Evolutionary conservation across 345 rosid species (phyloP).

Genomic region (Rubroshorea leprosula): DNA sequence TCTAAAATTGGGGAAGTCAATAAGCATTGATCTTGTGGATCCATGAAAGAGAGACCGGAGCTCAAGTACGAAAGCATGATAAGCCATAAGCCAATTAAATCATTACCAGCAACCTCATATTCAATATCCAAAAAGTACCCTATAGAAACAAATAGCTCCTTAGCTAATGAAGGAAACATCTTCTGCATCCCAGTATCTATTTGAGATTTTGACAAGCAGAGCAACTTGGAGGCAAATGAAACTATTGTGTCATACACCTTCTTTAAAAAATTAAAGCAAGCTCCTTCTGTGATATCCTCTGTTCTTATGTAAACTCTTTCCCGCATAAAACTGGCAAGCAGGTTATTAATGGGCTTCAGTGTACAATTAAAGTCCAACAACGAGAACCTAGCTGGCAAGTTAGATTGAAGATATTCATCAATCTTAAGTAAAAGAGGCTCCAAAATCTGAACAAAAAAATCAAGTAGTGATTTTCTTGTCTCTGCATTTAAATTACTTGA

Average conservation of each 20-base stretch:
- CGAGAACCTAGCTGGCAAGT: constrained; percentile 28
- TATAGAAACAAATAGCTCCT: constrained; percentile 51
- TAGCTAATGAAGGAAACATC: constrained; percentile 43
- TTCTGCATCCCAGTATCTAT: constrained; percentile 22
- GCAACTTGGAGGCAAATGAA: constrained; percentile 43
- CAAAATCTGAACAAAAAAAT: constrained; percentile 74
- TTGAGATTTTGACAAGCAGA: constrained; percentile 24
- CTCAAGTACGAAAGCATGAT: constrained; percentile 54
- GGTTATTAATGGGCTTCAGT: constrained; percentile 48
- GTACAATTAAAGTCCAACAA: constrained; percentile 42
- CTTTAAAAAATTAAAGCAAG: constrained; percentile 64
- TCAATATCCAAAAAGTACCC: constrained; percentile 71
- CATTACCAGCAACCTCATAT: constrained; percentile 64
- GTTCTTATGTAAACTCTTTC: constrained; percentile 59
- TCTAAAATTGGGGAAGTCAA: constrained; percentile 38
- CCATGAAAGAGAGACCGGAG: constrained; percentile 30
- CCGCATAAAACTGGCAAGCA: constrained; percentile 43
- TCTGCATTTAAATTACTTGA: constrained; percentile 48
- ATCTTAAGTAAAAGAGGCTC: constrained; percentile 68
- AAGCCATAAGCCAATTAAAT: constrained; percentile 59
- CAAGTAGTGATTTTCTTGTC: constrained; percentile 59
- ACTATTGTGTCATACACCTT: constrained; percentile 42
- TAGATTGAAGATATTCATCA: constrained; percentile 34
- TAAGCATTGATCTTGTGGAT: constrained; percentile 27
- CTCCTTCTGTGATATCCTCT: constrained; percentile 77